Base-by-base conservation (phyloP, 805 yeast species). In the Kluyveromyces siamensis region DNA sequence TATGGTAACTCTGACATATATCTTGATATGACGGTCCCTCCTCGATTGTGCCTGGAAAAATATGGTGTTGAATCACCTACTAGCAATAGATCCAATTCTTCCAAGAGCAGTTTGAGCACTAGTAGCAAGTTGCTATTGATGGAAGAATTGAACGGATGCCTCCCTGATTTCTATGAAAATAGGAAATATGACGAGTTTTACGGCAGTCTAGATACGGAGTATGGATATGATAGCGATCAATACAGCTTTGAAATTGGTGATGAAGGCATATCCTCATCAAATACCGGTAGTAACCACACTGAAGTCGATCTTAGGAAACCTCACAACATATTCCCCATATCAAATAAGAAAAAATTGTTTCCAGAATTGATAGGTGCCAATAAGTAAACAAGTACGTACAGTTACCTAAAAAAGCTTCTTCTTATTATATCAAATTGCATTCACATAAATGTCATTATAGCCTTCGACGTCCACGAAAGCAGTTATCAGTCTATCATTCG, bases 21-120 rank as follows among this genome's bases (percentile, higher is more conserved):
- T 13, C 56, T 53, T 46, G 54, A 46, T 41, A 52, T 52, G 18
- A 64, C 59, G n/a, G 58, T 60, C 2, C 65, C 66, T 11, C 66
- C 66, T 27, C 57, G 49, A 36, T 52, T 61, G n/a, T 57, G 62
- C 6, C 51, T 58, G 3, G 44, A 50, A 14, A 47, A 51, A 19
- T 54, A 46, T 41, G 44, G 45, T 21, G 36, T 25, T 10, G 27
- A 8, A 17, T 43, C 45, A n/a, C 39, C 45, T 9, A 36, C 21
- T 38, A 43, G 36, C 27, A 33, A 38, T 16, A 33, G 25, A 16
- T 33, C 35, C 18, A 33, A 27, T 30, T 43, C 51, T 7, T 53
- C 51, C 21, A 57, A 57, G 37, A 58, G 59, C 33, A 59, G 53
- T 40, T 43, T 52, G n/a, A 55, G 55, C 41, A 48, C 52, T 2